Evolutionary conservation across 2,329 filamentous ascomycete genomes (phyloP), one percentile per base, ranked within the genome.

Genomic region (Periconia sp.): DNA sequence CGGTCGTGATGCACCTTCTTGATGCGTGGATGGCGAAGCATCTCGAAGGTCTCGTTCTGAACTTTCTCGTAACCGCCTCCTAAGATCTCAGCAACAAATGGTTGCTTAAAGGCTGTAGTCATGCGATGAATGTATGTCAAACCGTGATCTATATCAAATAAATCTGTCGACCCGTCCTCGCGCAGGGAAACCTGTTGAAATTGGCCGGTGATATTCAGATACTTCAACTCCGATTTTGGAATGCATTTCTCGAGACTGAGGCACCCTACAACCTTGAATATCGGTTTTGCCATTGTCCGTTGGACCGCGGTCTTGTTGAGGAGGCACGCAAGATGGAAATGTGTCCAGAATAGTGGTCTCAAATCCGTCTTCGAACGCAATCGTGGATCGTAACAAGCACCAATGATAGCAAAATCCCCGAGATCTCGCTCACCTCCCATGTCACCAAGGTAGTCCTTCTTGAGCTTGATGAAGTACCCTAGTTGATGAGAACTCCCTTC

Each of bases 381-480:
- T 36, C 77, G 73, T 3, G 86, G 72, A 52, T 90, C 81, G 55
- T 87, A 91, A 13, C 83, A 82, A 5, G 83, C 91, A 0, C 89
- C 91, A 3, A 96, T 74, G 2, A 92, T 78, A 2, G 87, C 85
- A 61, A 96, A 88, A 65, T 96, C 92, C 8, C 88, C 88, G 6
- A 71, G 40, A 36, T 72, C 68, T 16, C 66, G 56, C 21, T 90
- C 83, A 47, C 95, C 91, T 1, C 90, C 89, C 62, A 92, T 82
- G 3, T 83, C 83, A 18, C 80, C 77, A 25, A 95, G 81, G 57
- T 95, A 95, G 59, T 94, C 89, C 67, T 95, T 96, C 68, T 96
- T 96, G 29, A 96, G 69, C 69, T 96, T 96, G 59, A 96, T 88
- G 63, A 84, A 87, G 43, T 73, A 75, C 50, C 56, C 70, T 54